These are phyloP conservation scores for Penicillium sclerotigenum DNA, from an alignment of 2,329 filamentous ascomycete species.

Conservation along the genomic window DNA sequence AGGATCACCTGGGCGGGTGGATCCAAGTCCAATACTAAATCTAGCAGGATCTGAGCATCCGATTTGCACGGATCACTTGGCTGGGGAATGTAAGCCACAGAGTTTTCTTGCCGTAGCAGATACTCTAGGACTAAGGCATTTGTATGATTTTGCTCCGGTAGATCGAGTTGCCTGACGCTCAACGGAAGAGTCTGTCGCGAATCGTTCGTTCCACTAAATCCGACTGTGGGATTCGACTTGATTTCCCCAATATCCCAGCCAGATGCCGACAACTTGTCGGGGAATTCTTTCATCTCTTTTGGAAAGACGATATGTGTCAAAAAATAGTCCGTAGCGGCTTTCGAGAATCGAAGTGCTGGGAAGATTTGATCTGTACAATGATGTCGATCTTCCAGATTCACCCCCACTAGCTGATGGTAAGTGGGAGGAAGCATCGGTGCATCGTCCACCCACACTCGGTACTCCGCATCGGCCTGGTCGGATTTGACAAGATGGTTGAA, in stretches of 20 bases:
- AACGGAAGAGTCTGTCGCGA: constrained; percentile 54
- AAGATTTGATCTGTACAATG: constrained; percentile 54
- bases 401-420: constrained; percentile 45
- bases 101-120: constrained; percentile 55
- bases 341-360: constrained; percentile 51
- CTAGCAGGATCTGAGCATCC: constrained; percentile 45
- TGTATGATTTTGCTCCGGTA: constrained; percentile 57
- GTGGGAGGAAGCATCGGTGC: constrained; percentile 31
- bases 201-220: constrained; percentile 70
- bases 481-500: constrained; percentile 51
- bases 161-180: constrained; percentile 54
- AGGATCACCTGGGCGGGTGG: constrained; percentile 58
- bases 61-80: constrained; percentile 5
- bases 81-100: constrained; percentile 8
- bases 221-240: constrained; percentile 54
- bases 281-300: constrained; percentile 61
- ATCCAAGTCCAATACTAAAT: constrained; percentile 40
- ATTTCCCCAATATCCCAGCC: constrained; percentile 60
- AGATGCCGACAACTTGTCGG: constrained; percentile 60
- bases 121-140: constrained; percentile 64
- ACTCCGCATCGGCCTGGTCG: constrained; percentile 55
- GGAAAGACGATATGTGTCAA: constrained; percentile 59
- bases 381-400: constrained; percentile 58
- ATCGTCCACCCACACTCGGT: constrained; percentile 32
- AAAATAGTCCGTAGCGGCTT: constrained; percentile 61